Evolutionary conservation across 805 yeast species (phyloP), one percentile per base, ranked within the genome.

Genomic region (Torulaspora quercuum): DNA sequence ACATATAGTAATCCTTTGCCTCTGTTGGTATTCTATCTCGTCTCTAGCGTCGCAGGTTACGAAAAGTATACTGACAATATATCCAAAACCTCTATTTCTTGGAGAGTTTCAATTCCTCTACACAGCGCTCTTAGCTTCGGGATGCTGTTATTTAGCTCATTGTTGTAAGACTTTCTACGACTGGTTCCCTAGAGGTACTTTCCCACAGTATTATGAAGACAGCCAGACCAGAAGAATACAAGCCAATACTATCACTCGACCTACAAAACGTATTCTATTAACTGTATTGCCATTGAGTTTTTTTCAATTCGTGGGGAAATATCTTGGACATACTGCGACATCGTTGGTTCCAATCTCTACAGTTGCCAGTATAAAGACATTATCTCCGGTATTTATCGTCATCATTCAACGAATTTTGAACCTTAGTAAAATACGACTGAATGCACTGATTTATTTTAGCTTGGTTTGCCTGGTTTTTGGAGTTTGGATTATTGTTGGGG

Each of bases 341-440:
- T 73, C 83, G 5, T 50, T 76, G 26, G 78, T 80, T 5, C 78
- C 85, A 0, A 72, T 80, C 9, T 80, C 86, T 0, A 77, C 87
- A 0, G 83, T 80, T 1, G 78, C 85, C 1, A 78, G 83, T 39
- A 69, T 81, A n/a, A 73, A 80, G 59, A 79, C 86, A 0, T 57
- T 81, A 15, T 73, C 82, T 3, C 88, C 88, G 0, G 57, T 80
- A 28, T 59, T 80, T 14, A 72, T 80, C 20, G 78, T 80, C 1
- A 28, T 68, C 0, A 73, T 80, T 3, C 82, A 80, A 52, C 64
- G 79, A 41, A 7, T 72, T 1, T 15, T 65, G 11, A 46, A 41
- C 7, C 37, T 55, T 5, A 43, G 39, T 13, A 52, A 46, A n/a
- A 24, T 55, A 19, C 37, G 44, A 15, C 10, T 46, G 7, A 39